Evolutionary conservation across 225 moss, liverwort and hornwort genomes (phyloP).

Genomic region (Antitrichia curtipendula): DNA sequence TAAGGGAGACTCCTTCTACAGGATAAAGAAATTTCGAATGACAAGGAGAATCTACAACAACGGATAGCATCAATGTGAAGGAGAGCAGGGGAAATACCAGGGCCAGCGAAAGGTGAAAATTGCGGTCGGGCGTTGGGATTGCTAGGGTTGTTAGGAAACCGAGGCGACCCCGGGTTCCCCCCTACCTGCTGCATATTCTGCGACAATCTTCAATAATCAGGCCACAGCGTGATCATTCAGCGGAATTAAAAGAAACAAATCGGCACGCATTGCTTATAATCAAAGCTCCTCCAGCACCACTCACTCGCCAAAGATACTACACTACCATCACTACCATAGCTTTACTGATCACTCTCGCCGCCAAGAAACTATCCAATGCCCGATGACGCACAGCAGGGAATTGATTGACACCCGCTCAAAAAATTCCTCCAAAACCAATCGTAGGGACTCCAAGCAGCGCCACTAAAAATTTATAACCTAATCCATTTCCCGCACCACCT

Average conservation of each 20-base stretch:
- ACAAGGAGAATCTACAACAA: not conserved
- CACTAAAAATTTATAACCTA: not conserved
- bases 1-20: not conserved
- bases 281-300: not conserved
- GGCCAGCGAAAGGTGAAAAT: conserved; percentile 16
- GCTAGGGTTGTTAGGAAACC: conserved; percentile 17
- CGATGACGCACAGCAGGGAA: not conserved
- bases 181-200: not conserved
- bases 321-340: not conserved
- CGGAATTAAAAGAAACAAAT: not conserved
- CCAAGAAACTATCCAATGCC: not conserved
- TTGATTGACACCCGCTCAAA: not conserved
- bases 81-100: conserved; percentile 7
- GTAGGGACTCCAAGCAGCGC: not conserved
- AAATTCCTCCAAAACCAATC: not conserved
- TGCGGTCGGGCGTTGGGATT: conserved; percentile 13
- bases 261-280: not conserved
- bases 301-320: not conserved
- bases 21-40: not conserved
- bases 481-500: not conserved
- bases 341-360: not conserved
- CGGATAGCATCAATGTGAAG: not conserved
- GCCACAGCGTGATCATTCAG: not conserved
- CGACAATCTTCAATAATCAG: not conserved
- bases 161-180: conserved; percentile 25